These are phyloP conservation scores for Pezicula carpinea DNA, from an alignment of 2,329 filamentous ascomycete species.

Conservation along the genomic window DNA sequence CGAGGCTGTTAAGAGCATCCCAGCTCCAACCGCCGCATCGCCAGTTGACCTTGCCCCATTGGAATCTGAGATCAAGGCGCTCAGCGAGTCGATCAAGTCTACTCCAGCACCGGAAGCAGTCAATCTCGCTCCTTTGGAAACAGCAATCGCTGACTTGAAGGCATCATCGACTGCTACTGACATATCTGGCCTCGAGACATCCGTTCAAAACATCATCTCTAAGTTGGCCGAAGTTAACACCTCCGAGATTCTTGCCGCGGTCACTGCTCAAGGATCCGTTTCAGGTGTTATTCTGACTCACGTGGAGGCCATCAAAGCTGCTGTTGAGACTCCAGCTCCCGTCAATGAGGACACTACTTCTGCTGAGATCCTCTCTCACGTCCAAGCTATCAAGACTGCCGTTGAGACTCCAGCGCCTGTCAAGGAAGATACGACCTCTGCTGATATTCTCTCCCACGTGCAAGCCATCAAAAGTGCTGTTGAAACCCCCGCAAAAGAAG, in stretches of 20 bases:
- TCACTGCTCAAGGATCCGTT: neutral
- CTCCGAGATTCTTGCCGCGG: neutral
- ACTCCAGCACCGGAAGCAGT: constrained; percentile 6
- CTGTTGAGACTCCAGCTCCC: no score
- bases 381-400: no score
- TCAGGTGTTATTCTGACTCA: neutral
- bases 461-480: no score
- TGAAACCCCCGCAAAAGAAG: no score
- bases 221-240: neutral
- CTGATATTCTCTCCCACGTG: no score
- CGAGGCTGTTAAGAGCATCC: constrained; percentile 3
- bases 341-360: no score
- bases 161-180: neutral
- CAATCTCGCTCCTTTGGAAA: neutral
- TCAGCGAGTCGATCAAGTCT: constrained; percentile 8
- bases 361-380: no score
- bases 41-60: constrained; percentile 3
- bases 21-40: constrained; percentile 1
- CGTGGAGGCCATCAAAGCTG: neutral
- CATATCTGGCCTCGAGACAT: neutral
- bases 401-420: no score
- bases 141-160: no score
- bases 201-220: neutral
- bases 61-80: constrained; percentile 9
- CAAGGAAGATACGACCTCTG: no score